Evolutionary conservation across 306 rosid species (phyloP).

Genomic region (Dryas alaskensis): DNA sequence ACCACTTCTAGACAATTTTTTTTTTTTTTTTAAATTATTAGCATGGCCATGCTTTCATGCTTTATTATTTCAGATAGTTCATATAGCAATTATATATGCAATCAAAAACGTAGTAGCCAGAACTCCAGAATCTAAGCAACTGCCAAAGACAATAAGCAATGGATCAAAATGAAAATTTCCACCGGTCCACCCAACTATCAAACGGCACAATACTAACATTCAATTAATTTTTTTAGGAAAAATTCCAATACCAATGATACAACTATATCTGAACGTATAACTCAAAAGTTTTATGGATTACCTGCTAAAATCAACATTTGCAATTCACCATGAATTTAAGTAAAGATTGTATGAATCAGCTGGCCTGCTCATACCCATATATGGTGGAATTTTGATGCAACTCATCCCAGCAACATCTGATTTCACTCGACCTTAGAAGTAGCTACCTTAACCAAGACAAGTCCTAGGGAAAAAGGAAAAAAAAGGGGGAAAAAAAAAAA

Average conservation of each 20-base stretch:
- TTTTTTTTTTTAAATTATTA: too few relatives aligned
- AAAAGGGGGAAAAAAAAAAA: too few relatives aligned
- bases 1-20: not conserved
- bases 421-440: slow-evolving; percentile 60
- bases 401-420: slow-evolving; percentile 75
- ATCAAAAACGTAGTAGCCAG: not conserved
- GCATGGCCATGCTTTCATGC: not conserved
- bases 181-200: not conserved
- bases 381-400: slow-evolving; percentile 50
- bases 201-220: not conserved
- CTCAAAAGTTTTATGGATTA: slow-evolving; percentile 52
- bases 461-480: slow-evolving; percentile 11
- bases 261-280: slow-evolving; percentile 18
- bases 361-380: slow-evolving; percentile 60
- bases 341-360: slow-evolving; percentile 49
- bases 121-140: not conserved
- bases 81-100: not conserved
- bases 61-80: not conserved
- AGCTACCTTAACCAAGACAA: slow-evolving; percentile 71
- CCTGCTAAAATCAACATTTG: slow-evolving; percentile 61
- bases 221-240: not conserved
- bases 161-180: not conserved
- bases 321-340: slow-evolving; percentile 59
- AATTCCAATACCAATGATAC: slow-evolving; percentile 3
- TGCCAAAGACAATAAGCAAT: not conserved